Conservation (phyloP, 768 basidiomycete species). For the Stropharia rugosoannulata region DNA sequence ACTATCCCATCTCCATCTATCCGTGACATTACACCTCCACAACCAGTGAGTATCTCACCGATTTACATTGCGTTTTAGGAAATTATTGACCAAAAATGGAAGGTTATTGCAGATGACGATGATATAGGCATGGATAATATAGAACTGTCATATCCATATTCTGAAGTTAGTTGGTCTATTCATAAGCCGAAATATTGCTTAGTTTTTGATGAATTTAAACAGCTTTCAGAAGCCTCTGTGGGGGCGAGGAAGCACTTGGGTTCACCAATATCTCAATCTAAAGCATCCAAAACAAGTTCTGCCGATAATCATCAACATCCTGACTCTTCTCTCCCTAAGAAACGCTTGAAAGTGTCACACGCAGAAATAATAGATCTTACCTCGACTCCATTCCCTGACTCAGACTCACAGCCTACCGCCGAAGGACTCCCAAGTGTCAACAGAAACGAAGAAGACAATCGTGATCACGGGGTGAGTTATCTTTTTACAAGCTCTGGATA, state of each 20-base stretch:
- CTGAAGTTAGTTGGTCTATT: conserved; percentile 5
- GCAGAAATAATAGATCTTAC: conserved; percentile 3
- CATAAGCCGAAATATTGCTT: background rate
- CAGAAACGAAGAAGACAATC: background rate
- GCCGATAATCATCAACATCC: background rate
- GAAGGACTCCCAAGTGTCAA: too few species aligned
- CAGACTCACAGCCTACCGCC: too few species aligned
- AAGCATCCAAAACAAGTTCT: too few species aligned
- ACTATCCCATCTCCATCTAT: background rate
- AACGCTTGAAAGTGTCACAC: conserved; percentile 13
- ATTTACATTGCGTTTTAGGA: background rate
- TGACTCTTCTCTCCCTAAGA: background rate
- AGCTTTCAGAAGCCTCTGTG: background rate
- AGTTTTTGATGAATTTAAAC: background rate
- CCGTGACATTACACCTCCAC: background rate
- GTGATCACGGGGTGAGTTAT: too few species aligned
- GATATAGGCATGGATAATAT: conserved; percentile 6
- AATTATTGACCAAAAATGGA: background rate
- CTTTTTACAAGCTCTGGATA: background rate
- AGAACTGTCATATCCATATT: conserved; percentile 9
- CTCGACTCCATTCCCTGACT: too few species aligned
- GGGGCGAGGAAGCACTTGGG: background rate
- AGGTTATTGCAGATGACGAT: background rate
- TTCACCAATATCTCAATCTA: background rate
- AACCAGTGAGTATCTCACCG: background rate